A percentile compares a stretch with the other conserved stretches of the same genome.
These are phyloP conservation scores for Eimeria necatrix DNA, from an alignment of 169 alveolate species.

Conservation along the genomic window DNA sequence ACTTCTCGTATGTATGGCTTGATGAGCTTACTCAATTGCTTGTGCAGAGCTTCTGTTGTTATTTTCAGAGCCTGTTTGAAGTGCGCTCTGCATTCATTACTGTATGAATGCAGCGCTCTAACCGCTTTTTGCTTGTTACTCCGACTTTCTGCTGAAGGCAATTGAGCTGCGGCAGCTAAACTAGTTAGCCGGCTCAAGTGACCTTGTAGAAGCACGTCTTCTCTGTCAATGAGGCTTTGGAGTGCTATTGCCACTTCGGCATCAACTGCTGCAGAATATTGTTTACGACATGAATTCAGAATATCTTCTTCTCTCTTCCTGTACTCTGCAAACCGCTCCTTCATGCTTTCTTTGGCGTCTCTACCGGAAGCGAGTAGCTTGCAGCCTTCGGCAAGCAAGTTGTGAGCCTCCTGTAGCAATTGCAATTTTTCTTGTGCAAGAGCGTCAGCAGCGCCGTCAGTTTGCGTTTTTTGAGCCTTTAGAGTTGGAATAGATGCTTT, in stretches of 20 bases:
- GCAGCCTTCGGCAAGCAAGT: conserved; percentile 54
- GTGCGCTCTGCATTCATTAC: conserved; percentile 63
- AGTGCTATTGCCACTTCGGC: conserved; percentile 32
- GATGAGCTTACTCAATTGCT: conserved; percentile 35
- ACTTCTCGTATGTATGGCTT: background rate
- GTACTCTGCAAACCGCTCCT: conserved; percentile 9
- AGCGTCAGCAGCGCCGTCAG: background rate
- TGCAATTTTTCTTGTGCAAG: conserved; percentile 38
- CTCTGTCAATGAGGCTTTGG: conserved; percentile 40
- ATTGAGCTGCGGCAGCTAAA: background rate
- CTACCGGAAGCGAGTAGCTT: conserved; percentile 15
- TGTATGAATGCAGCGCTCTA: conserved; percentile 40
- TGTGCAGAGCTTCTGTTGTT: conserved; percentile 42
- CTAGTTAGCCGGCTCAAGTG: conserved; percentile 52
- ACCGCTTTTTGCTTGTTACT: background rate
- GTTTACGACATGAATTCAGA: background rate
- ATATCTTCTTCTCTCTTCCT: conserved; percentile 43
- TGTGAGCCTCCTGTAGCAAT: conserved; percentile 15
- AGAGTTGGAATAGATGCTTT: background rate
- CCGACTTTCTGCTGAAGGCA: background rate
- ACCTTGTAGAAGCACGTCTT: conserved; percentile 51
- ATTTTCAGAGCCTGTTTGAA: conserved; percentile 34
- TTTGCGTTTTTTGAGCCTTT: background rate
- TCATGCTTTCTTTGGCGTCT: conserved; percentile 65
- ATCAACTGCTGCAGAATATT: conserved; percentile 10